Evolutionary conservation across 192 early-diverging fungal genomes (phyloP).

Genomic region (Coemansia sp.): DNA sequence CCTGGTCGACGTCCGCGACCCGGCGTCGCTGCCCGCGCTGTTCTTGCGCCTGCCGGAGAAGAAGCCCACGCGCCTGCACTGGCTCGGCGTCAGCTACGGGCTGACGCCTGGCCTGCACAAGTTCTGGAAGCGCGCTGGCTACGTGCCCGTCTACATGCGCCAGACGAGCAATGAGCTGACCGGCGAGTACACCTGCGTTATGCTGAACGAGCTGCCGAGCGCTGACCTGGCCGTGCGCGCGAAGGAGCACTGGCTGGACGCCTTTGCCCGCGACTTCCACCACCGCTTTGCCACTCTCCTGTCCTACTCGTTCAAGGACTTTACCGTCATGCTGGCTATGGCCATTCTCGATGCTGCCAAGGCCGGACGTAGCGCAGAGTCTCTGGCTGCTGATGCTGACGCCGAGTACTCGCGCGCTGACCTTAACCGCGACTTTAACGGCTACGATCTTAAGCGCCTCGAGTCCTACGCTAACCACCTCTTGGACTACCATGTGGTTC

Average conservation of each 20-base stretch:
- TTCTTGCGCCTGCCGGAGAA: constrained; percentile 87
- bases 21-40: constrained; percentile 90
- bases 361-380: constrained; percentile 46
- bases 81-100: constrained; percentile 96
- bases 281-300: constrained; percentile 87
- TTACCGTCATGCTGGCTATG: constrained; percentile 80
- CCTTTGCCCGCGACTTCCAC: constrained; percentile 92
- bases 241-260: constrained; percentile 78
- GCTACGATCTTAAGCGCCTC: constrained; percentile 92
- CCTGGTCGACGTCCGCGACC: constrained; percentile 82
- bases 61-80: constrained; percentile 79
- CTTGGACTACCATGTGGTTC: constrained; percentile 96
- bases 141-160: constrained; percentile 91
- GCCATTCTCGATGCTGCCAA: constrained; percentile 79
- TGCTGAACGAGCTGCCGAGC: constrained; percentile 80
- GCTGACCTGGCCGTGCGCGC: constrained; percentile 54
- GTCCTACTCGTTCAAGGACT: constrained; percentile 86
- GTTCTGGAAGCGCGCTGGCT: constrained; percentile 95
- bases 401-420: constrained; percentile 25
- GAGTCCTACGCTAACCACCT: constrained; percentile 96
- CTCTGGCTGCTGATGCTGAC: constrained; percentile 25
- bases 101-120: constrained; percentile 87
- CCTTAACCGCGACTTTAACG: constrained; percentile 41
- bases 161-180: constrained; percentile 98
- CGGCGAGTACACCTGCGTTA: constrained; percentile 97